Evolutionary conservation across 2,329 filamentous ascomycete genomes (phyloP), one percentile per base, ranked within the genome.

Genomic region (Ophioceras dolichostomum): DNA sequence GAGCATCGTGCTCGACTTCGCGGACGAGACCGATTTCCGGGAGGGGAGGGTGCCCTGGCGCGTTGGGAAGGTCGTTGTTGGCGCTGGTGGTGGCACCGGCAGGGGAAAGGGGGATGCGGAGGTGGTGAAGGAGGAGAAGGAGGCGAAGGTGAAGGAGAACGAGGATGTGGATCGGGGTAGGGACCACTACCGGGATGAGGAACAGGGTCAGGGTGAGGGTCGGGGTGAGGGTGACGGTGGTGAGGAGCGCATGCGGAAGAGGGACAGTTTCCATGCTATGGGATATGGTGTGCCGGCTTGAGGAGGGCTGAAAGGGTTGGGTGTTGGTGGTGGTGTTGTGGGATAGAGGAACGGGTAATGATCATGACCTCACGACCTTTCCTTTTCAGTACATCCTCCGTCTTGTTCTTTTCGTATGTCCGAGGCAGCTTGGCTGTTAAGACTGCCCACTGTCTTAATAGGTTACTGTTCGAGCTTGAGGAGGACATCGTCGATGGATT

Each of bases 1-100:
- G 24, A 30, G 36, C 19, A 12, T 41, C 19, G 18, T 41, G 34
- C 40, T 41, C n/a, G 40, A 41, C 31, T 34, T 36, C 27, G 34
- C 26, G 8, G 26, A 28, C 13, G 34, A 36, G 34, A 17, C 26
- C 17, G 34, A 30, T n/a, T 20, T 27, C 34, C 34, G 34, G 7
- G 26, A 17, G 24, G 34, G 34, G 10, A 36, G 19, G 34, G 22
- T 36, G 12, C 34, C 34, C 5, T 36, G 34, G 34, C 26, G 20
- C 12, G 16, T 14, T 26, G 24, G 26, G 18, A 28, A 19, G 26
- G 27, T 22, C 12, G 14, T 20, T 24, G 34, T 26, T 13, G 33
- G 9, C 21, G 18, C 6, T 16, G 21, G 33, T 17, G 26, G 9
- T 17, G 18, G 24, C 24, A 21, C 16, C 21, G n/a, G 16, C 24